These are phyloP conservation scores for Fusarium miscanthi DNA, from an alignment of 2,329 filamentous ascomycete genomes.

Conservation along the genomic window DNA sequence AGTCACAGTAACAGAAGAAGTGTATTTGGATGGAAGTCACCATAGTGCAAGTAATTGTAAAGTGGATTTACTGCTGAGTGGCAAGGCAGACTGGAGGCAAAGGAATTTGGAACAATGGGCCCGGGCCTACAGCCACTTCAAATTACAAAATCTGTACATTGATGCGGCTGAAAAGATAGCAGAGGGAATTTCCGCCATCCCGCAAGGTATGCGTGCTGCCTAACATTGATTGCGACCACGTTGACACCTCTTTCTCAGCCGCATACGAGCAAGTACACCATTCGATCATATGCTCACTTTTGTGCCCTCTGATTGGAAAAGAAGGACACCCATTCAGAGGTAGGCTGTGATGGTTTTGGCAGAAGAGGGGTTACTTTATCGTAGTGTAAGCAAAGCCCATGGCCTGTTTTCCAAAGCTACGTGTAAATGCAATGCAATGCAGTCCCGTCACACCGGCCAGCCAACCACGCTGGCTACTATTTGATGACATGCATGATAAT, in stretches of 20 bases:
- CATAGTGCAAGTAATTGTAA: background rate
- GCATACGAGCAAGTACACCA: background rate
- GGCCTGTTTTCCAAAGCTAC: background rate
- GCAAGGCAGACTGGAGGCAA: background rate
- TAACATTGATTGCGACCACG: background rate
- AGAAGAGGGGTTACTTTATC: background rate
- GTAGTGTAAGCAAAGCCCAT: background rate
- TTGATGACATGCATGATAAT: background rate
- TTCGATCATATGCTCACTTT: background rate
- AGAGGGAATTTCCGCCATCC: background rate
- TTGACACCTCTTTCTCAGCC: background rate
- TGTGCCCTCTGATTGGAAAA: background rate
- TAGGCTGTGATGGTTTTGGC: background rate
- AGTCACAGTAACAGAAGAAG: background rate
- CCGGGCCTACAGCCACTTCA: background rate
- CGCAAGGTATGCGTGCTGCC: background rate
- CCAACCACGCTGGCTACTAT: background rate
- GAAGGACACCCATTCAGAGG: background rate
- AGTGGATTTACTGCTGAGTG: background rate
- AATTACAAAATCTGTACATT: background rate
- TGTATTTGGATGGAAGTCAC: background rate
- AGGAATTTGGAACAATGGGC: background rate
- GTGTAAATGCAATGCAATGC: conserved; percentile 5
- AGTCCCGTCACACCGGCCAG: background rate
- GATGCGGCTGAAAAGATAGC: background rate